Conservation (phyloP, 441 rosid species). For the Codiaeum variegatum region DNA sequence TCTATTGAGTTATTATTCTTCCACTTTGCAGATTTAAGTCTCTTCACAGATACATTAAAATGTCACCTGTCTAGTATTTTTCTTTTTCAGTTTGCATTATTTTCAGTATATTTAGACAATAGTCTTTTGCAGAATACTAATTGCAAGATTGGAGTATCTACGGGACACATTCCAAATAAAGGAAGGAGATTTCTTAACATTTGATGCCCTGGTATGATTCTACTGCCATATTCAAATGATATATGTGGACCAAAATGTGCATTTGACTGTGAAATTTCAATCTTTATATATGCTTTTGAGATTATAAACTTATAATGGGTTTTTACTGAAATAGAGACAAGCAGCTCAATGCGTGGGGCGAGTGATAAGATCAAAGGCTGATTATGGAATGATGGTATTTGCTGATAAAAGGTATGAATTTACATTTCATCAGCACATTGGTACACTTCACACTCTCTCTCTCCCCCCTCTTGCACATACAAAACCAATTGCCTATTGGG, state of each 20-base stretch:
- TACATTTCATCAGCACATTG: not conserved
- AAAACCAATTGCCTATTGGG: not conserved
- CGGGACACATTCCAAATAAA: slow-evolving; percentile 93
- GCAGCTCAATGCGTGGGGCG: slow-evolving; percentile 99
- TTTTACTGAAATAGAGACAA: slow-evolving; percentile 62
- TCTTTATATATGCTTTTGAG: slow-evolving; percentile 12
- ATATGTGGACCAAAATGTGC: not conserved
- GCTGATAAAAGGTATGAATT: slow-evolving; percentile 76
- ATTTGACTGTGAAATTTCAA: slow-evolving; percentile 5
- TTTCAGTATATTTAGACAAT: slow-evolving; percentile 15
- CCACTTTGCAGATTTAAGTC: not conserved
- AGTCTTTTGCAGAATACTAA: slow-evolving; percentile 56
- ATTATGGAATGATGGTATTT: slow-evolving; percentile 99
- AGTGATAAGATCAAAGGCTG: slow-evolving; percentile 95
- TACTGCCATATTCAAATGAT: slow-evolving; percentile 5
- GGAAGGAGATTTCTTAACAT: slow-evolving; percentile 93
- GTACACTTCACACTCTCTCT: not conserved
- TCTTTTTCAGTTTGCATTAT: not conserved
- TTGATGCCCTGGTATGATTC: slow-evolving; percentile 86
- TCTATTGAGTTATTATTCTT: not conserved
- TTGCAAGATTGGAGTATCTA: slow-evolving; percentile 81
- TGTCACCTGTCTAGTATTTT: not conserved
- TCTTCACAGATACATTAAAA: not conserved
- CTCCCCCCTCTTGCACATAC: not conserved
- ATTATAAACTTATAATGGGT: slow-evolving; percentile 14